Evolutionary conservation across 345 rosid genomes (phyloP).

Genomic region (Lumnitzera littorea): DNA sequence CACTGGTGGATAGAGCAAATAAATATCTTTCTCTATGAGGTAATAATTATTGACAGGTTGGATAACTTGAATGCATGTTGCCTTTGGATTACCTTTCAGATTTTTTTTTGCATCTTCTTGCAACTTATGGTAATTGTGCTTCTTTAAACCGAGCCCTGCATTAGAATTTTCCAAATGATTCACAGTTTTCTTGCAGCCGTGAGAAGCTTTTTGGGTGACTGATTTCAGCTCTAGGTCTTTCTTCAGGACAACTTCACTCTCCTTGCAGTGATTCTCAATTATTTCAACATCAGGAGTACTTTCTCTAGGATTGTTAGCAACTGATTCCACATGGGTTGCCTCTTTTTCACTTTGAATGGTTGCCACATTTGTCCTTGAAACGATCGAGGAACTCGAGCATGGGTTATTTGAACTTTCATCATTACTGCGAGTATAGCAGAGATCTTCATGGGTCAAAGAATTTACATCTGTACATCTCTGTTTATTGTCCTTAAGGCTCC

Average conservation of each 20-base stretch:
- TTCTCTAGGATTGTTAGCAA: too few relatives aligned
- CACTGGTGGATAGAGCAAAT: too few relatives aligned
- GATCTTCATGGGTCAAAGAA: conserved; percentile 1
- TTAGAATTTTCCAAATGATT: neutral
- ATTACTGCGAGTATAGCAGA: neutral
- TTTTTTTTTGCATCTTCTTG: conserved; percentile 9
- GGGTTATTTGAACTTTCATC: conserved; percentile 6
- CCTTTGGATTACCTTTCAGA: conserved; percentile 4
- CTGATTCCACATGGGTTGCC: too few relatives aligned
- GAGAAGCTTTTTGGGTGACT: too few relatives aligned
- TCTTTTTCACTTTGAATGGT: conserved; percentile 6
- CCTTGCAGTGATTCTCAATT: too few relatives aligned
- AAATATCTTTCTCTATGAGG: too few relatives aligned
- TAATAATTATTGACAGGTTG: neutral
- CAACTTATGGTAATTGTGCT: conserved; percentile 15
- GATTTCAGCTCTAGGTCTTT: too few relatives aligned
- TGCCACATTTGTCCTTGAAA: conserved; percentile 2
- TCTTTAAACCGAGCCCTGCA: conserved; percentile 9
- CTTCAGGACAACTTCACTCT: too few relatives aligned
- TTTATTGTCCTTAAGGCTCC: conserved; percentile 13
- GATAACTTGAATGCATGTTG: conserved; percentile 14
- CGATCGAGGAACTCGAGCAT: conserved; percentile 9
- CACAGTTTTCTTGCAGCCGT: too few relatives aligned
- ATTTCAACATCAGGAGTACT: too few relatives aligned
- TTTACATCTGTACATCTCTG: conserved; percentile 4